phyloP scores from a whole-genome alignment of 1,284 basidiomycete species.

The Puccinia coronata region DNA sequence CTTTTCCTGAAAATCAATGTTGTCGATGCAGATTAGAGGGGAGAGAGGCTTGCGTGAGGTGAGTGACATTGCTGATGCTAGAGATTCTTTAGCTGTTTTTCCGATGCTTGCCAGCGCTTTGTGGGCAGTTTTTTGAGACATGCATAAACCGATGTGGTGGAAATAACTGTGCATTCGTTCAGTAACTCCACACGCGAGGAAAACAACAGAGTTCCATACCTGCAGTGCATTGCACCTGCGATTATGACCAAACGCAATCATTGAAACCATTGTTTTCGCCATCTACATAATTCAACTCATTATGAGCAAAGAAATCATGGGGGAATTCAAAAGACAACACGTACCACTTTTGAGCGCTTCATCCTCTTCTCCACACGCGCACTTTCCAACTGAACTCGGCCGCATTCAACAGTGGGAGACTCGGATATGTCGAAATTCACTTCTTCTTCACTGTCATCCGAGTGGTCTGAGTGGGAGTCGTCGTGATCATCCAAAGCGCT shows the following conservation, averaged over 20 bases:
- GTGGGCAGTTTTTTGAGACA: background rate
- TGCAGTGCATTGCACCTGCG: conserved; percentile 18
- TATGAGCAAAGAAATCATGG: background rate
- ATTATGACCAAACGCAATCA: conserved; percentile 27
- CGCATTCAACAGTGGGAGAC: background rate
- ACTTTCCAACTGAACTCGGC: too few species aligned
- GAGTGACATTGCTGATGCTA: background rate
- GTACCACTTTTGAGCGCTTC: too few species aligned
- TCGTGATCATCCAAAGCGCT: too few species aligned
- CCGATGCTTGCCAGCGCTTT: background rate
- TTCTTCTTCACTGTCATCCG: background rate
- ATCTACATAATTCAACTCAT: background rate
- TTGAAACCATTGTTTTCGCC: conserved; percentile 23
- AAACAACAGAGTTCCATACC: background rate
- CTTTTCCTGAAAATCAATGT: conserved; percentile 22
- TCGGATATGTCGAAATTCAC: background rate
- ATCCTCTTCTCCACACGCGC: too few species aligned
- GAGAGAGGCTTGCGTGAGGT: background rate
- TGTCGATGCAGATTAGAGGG: conserved; percentile 24
- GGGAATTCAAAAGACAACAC: background rate
- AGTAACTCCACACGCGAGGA: conserved; percentile 13
- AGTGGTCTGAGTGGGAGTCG: background rate
- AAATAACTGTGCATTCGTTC: conserved; percentile 1
- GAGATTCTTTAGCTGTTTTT: background rate
- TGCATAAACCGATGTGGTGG: background rate